phyloP scores from a whole-genome alignment of 2,329 filamentous ascomycete species.

The Cladosporium cucumerinum region DNA sequence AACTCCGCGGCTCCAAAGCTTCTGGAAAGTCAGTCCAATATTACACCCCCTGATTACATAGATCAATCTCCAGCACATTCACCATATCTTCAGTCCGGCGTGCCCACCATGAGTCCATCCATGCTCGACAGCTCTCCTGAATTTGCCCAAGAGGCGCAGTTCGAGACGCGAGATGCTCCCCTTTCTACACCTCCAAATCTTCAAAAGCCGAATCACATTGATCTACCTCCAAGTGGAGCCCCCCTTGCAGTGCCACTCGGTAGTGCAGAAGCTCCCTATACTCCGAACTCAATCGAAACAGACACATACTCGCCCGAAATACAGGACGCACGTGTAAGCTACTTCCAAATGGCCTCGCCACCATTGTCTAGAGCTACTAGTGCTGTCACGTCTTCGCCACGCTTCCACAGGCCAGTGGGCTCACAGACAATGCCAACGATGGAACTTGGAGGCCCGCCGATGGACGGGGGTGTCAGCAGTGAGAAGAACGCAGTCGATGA shows the following conservation, averaged over 20 bases:
- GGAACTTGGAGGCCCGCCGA: neutral
- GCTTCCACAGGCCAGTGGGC: neutral
- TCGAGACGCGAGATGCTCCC: neutral
- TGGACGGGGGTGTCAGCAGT: neutral
- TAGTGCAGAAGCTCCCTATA: neutral
- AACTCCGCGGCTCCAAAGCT: neutral
- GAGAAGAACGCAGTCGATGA: slow-evolving; percentile 2
- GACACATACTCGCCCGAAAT: slow-evolving; percentile 15
- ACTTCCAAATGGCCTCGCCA: slow-evolving; percentile 17
- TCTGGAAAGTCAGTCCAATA: neutral
- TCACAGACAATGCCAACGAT: slow-evolving; percentile 10
- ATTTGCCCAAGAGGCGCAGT: neutral
- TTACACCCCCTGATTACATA: neutral
- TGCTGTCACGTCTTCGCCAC: neutral
- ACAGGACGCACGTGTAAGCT: slow-evolving; percentile 14
- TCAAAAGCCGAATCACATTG: neutral
- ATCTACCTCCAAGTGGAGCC: neutral
- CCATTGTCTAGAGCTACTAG: slow-evolving; percentile 2
- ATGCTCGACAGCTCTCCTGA: slow-evolving; percentile 7
- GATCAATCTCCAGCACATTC: neutral
- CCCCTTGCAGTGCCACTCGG: neutral
- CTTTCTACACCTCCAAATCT: neutral
- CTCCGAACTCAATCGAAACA: neutral
- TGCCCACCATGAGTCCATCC: neutral
- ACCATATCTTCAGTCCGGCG: neutral